These are phyloP conservation scores for Pseudognaphalium luteoalbum DNA, from an alignment of 129 eudicot species.

Conservation along the genomic window DNA sequence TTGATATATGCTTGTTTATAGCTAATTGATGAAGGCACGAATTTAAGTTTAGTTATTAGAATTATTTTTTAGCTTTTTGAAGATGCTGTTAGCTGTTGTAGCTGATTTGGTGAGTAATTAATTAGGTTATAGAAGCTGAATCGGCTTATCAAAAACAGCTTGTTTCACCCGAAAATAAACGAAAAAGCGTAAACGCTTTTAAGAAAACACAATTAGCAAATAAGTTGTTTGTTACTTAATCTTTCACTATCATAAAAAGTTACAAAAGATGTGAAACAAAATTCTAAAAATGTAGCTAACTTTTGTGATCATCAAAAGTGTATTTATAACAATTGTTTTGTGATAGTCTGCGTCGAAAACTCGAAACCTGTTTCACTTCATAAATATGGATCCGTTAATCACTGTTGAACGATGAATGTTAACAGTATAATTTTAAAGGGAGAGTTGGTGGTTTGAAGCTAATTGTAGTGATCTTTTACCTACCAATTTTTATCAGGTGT, in stretches of 20 bases:
- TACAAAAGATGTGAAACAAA: constrained; percentile 1
- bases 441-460: not conserved
- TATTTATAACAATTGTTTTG: too few species aligned
- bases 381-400: not conserved
- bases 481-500: constrained; percentile 1
- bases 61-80: not conserved
- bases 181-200: not conserved
- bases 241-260: constrained; percentile 9
- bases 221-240: not conserved
- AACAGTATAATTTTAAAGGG: not conserved
- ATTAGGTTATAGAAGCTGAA: not conserved
- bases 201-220: not conserved
- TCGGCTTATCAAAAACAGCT: not conserved
- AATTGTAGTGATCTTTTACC: constrained; percentile 13
- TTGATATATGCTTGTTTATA: not conserved
- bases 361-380: not conserved
- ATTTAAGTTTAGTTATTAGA: too few species aligned
- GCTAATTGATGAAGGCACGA: constrained; percentile 10
- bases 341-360: not conserved
- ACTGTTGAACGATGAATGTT: constrained; percentile 5
- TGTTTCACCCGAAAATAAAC: not conserved
- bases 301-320: constrained; percentile 5
- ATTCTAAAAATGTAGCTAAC: not conserved
- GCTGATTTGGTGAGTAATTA: not conserved
- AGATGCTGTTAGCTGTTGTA: not conserved